Percentiles rank a stretch among this genome's conserved stretches.
These are phyloP conservation scores for Stachybotrys elegans DNA, from an alignment of 2,329 filamentous ascomycete genomes.

Conservation along the genomic window DNA sequence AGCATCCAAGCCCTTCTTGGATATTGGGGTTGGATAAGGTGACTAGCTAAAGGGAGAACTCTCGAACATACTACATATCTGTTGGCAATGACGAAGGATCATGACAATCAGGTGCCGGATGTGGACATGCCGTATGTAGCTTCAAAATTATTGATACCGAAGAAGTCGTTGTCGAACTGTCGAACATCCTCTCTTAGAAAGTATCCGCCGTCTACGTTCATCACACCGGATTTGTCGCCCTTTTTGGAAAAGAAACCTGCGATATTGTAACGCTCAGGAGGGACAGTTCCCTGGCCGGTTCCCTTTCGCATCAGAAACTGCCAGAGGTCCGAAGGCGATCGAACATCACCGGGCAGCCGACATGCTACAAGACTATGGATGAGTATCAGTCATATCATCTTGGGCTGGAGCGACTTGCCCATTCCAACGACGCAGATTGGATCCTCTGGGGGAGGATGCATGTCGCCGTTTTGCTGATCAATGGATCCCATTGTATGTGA, in stretches of 20 bases:
- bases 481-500: not conserved
- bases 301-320: constrained; percentile 15
- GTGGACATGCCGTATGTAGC: no score
- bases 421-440: constrained; percentile 1
- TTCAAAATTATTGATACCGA: constrained; percentile 18
- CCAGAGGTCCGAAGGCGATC: constrained; percentile 17
- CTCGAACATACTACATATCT: no score
- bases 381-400: no score
- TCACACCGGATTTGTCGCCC: constrained; percentile 13
- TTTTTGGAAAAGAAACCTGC: constrained; percentile 18
- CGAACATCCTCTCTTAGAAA: constrained; percentile 17
- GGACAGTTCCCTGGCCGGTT: constrained; percentile 14
- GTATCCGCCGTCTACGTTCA: constrained; percentile 15
- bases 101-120: no score
- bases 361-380: constrained; percentile 10
- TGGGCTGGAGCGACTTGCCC: not conserved
- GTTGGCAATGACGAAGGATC: no score
- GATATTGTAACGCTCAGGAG: constrained; percentile 17
- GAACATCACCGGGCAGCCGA: constrained; percentile 17
- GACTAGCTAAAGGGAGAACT: no score
- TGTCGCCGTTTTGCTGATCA: constrained; percentile 10
- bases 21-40: no score
- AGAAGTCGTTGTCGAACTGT: constrained; percentile 20
- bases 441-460: constrained; percentile 8
- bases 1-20: no score